Conservation (phyloP, 345 rosid species). For the Noccaea bulbosa region DNA sequence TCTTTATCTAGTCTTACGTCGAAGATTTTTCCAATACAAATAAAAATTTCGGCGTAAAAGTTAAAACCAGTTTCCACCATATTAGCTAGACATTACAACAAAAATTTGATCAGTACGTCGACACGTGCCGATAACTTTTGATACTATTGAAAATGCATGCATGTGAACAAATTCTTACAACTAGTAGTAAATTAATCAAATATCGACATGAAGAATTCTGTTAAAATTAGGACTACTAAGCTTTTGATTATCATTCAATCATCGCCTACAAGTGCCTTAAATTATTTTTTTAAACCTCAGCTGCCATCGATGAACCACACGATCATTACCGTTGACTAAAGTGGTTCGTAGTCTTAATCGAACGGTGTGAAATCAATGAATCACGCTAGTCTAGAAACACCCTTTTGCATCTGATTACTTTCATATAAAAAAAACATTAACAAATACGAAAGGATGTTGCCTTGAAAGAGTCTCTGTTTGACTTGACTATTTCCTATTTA, state of each 20-base stretch:
- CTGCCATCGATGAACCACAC: conserved; percentile 37
- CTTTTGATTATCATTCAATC: conserved; percentile 23
- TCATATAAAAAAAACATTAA: background rate
- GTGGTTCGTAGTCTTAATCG: background rate
- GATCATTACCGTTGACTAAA: conserved; percentile 29
- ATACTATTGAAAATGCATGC: conserved; percentile 21
- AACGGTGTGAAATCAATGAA: background rate
- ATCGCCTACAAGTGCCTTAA: background rate
- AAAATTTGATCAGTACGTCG: background rate
- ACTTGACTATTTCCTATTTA: conserved; percentile 34
- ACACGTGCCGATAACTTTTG: conserved; percentile 17
- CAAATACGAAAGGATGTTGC: conserved; percentile 15
- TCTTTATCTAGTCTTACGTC: conserved; percentile 18
- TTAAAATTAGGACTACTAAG: background rate
- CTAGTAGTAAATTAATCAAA: conserved; percentile 16
- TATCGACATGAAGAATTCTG: background rate
- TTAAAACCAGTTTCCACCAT: conserved; percentile 8
- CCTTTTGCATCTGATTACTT: background rate
- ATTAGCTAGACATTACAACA: background rate
- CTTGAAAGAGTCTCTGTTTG: conserved; percentile 33
- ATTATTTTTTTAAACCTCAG: background rate
- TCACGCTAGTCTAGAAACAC: background rate
- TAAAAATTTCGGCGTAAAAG: background rate
- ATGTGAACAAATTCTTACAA: conserved; percentile 15
- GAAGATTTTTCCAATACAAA: background rate